phyloP scores from a whole-genome alignment of 495 filamentous ascomycete species.

The Penicillium flavigenum region DNA sequence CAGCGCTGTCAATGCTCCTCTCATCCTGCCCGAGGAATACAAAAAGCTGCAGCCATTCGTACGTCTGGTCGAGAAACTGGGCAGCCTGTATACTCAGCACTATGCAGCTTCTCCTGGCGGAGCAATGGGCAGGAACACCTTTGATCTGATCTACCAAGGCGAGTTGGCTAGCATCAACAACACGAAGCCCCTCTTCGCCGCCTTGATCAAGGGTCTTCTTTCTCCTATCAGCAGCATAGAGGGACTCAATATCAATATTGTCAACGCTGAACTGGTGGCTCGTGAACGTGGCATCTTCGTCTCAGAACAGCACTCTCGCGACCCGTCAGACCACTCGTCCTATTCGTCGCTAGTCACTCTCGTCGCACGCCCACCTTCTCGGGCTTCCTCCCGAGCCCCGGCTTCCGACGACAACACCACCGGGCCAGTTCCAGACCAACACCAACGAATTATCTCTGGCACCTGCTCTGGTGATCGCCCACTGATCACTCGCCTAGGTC shows the following conservation, averaged over 20 bases:
- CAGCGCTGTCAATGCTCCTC: constrained; percentile 68
- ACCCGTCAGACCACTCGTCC: constrained; percentile 43
- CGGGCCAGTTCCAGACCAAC: constrained; percentile 7
- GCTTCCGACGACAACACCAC: constrained; percentile 4
- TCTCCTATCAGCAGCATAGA: constrained; percentile 55
- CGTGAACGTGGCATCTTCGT: constrained; percentile 67
- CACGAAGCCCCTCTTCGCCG: constrained; percentile 68
- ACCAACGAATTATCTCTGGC: constrained; percentile 61
- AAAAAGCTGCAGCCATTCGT: constrained; percentile 69
- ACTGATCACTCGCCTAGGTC: constrained; percentile 63
- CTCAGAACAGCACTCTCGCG: constrained; percentile 60
- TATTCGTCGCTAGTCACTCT: constrained; percentile 66
- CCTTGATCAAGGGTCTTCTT: constrained; percentile 66
- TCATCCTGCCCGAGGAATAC: constrained; percentile 73
- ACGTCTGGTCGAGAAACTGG: constrained; percentile 65
- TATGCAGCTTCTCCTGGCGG: constrained; percentile 42
- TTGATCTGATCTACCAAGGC: constrained; percentile 69
- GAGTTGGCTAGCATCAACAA: constrained; percentile 60
- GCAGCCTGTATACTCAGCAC: constrained; percentile 67
- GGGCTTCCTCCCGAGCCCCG: constrained; percentile 23
- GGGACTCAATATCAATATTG: constrained; percentile 68
- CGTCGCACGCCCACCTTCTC: constrained; percentile 38
- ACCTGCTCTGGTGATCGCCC: constrained; percentile 58
- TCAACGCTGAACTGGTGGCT: constrained; percentile 68
- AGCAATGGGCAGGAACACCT: constrained; percentile 51